Conservation (phyloP, 225 moss, liverwort and hornwort species). For the Bryum argenteum region DNA sequence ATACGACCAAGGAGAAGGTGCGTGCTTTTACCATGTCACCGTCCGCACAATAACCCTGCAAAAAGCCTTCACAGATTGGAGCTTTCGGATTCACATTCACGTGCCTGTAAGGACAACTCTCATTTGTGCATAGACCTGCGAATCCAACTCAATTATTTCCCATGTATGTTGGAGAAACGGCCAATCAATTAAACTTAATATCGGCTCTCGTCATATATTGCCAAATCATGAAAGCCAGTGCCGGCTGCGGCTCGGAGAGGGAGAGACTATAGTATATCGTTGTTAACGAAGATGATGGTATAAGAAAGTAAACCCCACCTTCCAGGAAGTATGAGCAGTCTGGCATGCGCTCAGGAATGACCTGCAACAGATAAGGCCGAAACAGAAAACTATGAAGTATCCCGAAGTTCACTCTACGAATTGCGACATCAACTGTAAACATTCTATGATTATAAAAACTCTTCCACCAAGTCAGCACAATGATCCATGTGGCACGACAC, state of each 20-base stretch:
- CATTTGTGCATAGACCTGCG: constrained; percentile 93
- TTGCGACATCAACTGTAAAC: background rate
- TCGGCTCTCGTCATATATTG: constrained; percentile 14
- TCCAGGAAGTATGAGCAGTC: constrained; percentile 95
- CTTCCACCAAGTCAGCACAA: constrained; percentile 21
- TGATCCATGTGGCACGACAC: constrained; percentile 14
- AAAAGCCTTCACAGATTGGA: constrained; percentile 86
- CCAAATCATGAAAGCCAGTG: constrained; percentile 23
- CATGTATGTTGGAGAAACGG: background rate
- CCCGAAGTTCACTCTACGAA: constrained; percentile 7
- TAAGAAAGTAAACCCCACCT: constrained; percentile 47
- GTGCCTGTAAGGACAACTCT: constrained; percentile 91
- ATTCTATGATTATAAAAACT: constrained; percentile 13
- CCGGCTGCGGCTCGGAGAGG: background rate
- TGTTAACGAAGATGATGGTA: background rate
- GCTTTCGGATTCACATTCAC: constrained; percentile 91
- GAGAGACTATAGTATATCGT: background rate
- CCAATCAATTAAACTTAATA: constrained; percentile 20
- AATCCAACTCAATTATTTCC: constrained; percentile 26
- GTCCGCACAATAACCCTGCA: constrained; percentile 93
- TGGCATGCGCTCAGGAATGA: constrained; percentile 96
- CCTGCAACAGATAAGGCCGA: constrained; percentile 50
- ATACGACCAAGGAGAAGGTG: constrained; percentile 7
- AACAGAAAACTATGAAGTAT: constrained; percentile 27
- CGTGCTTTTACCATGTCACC: constrained; percentile 75